Base-by-base conservation (phyloP, 176 grass and related monocot species). In the Microstegium vimineum region DNA sequence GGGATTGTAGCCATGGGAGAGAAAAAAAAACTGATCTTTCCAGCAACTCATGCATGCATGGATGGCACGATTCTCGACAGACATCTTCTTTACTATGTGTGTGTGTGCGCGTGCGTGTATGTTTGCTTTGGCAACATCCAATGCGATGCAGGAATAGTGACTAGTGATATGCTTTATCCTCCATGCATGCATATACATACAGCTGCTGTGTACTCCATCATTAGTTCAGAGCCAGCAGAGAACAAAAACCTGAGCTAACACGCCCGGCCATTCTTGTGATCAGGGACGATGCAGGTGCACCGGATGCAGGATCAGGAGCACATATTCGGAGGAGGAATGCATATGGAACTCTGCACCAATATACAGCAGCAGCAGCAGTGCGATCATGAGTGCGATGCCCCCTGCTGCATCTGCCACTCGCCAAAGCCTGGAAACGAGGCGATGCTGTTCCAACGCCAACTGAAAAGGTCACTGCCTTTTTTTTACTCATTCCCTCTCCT, bases 381-480 rank as follows among this genome's bases (percentile, higher is more conserved):
- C 83, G 89, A 62, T 61, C 63, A 86, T 83, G 79, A 89, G 80
- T 38, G 57, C 61, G 57, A 61, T 72, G 59, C 32, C 34, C 79
- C 81, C 75, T 69, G 45, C 73, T 66, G 68, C 57, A 62, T 47
- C 31, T 20, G 22, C 72, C 52, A 9, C 85, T 64, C 62, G 23
- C 73, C 92, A 91, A 94, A 87, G 75, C 86, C 75, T 54, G 84
- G 75, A 73, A 91, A 81, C 47, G 83, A 77, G 61, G 26, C 46
- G 27, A 85, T 37, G 27, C 88, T 69, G 73, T 81, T 84, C 43
- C 57, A 67, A 74, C 83, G 74, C 23, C 84, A 69, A 68, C 88
- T 91, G 71, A 94, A 94, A 94, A 94, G 92, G 92, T 94, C 80
- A 36, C 77, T 81, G 69, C 68, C 92, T 89, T 94, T 93, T 82